Evolutionary conservation across 441 rosid species (phyloP).

Genomic region (Rhodomyrtus psidioides): DNA sequence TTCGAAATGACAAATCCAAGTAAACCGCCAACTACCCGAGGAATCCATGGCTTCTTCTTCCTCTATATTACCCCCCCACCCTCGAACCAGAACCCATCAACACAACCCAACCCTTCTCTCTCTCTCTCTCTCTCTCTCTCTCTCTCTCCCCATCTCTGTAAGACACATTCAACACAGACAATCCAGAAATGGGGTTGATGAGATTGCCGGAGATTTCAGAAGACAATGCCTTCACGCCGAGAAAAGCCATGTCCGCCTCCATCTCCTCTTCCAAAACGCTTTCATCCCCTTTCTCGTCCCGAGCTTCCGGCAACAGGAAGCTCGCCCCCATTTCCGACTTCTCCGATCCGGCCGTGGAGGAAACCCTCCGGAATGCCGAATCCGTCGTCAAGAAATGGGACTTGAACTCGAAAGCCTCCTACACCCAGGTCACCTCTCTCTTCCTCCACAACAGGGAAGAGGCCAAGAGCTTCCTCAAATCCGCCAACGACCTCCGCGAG

Average conservation of each 20-base stretch:
- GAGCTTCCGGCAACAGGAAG: constrained; percentile 2
- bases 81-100: neutral
- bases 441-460: constrained; percentile 38
- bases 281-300: constrained; percentile 14
- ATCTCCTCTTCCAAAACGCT: constrained; percentile 19
- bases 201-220: constrained; percentile 1
- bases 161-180: neutral
- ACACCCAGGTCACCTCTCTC: constrained; percentile 17
- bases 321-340: neutral
- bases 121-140: neutral
- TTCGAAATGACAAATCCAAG: neutral
- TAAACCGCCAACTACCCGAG: neutral
- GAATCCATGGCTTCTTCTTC: neutral
- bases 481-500: constrained; percentile 32
- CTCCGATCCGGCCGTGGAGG: constrained; percentile 30
- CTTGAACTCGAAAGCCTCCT: constrained; percentile 16
- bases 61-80: constrained; percentile 2
- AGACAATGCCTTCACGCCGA: neutral
- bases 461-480: constrained; percentile 37
- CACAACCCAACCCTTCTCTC: neutral
- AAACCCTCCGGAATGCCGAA: constrained; percentile 31
- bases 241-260: constrained; percentile 12
- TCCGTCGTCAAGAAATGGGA: constrained; percentile 60
- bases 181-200: constrained; percentile 1
- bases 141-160: neutral